Evolutionary conservation across 1,139 yeast genomes (phyloP).

Genomic region (Geotrichum carabidarum): DNA sequence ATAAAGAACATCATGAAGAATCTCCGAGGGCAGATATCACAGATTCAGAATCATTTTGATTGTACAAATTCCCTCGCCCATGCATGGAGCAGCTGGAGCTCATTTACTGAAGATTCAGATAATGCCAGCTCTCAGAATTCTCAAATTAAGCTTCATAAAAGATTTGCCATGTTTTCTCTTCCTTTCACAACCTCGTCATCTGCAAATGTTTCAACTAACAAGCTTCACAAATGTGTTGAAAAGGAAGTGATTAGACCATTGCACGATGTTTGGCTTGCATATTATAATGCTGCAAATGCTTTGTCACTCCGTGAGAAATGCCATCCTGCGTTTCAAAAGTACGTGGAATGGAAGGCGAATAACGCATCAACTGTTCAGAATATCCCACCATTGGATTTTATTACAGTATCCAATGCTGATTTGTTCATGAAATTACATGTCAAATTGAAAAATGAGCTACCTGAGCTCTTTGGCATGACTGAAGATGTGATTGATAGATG

Average conservation of each 20-base stretch:
- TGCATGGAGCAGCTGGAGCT: conserved; percentile 28
- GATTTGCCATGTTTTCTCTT: conserved; percentile 28
- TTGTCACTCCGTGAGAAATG: conserved; percentile 25
- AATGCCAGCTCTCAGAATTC: not conserved
- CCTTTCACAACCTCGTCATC: conserved; percentile 27
- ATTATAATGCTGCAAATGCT: conserved; percentile 3
- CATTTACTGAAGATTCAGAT: conserved; percentile 14
- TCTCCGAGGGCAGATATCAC: conserved; percentile 22
- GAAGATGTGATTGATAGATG: conserved; percentile 27
- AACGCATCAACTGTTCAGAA: not conserved
- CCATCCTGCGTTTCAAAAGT: conserved; percentile 26
- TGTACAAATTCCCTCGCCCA: conserved; percentile 26
- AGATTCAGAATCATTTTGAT: conserved; percentile 29
- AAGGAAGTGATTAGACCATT: conserved; percentile 28
- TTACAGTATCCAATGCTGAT: conserved; percentile 23
- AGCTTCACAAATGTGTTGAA: conserved; percentile 26
- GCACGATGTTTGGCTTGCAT: conserved; percentile 24
- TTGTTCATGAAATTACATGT: conserved; percentile 28
- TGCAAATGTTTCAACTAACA: conserved; percentile 26
- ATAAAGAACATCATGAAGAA: conserved; percentile 25
- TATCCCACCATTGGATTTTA: conserved; percentile 12
- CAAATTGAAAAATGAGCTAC: conserved; percentile 30
- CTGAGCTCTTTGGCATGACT: conserved; percentile 28
- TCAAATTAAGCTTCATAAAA: conserved; percentile 14
- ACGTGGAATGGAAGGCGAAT: conserved; percentile 24